These are phyloP conservation scores for Silene latifolia DNA, from an alignment of 148 eudicot genomes.

Conservation along the genomic window DNA sequence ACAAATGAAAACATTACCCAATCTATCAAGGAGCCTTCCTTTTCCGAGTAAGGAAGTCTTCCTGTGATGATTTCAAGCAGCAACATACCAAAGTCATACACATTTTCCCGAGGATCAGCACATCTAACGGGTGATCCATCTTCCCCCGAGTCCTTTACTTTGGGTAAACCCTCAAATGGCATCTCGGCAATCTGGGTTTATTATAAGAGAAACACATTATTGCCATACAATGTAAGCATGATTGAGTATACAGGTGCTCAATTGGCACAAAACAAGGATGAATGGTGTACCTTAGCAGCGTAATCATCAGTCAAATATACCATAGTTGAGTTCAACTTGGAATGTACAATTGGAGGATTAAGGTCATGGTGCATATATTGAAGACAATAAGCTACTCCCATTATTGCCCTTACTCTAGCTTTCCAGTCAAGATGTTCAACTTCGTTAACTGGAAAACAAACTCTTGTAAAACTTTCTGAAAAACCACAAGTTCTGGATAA, in stretches of 20 bases:
- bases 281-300: slow-evolving; percentile 76
- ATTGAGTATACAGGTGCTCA: background rate
- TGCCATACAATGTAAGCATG: slow-evolving; percentile 11
- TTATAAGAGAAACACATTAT: slow-evolving; percentile 6
- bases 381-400: slow-evolving; percentile 92
- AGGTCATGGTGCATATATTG: slow-evolving; percentile 77
- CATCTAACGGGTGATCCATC: slow-evolving; percentile 30
- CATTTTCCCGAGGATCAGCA: slow-evolving; percentile 51
- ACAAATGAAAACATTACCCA: slow-evolving; percentile 48
- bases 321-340: slow-evolving; percentile 42
- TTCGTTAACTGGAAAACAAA: slow-evolving; percentile 55
- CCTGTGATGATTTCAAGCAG: slow-evolving; percentile 81
- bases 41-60: slow-evolving; percentile 56
- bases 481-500: background rate
- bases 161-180: slow-evolving; percentile 36
- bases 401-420: slow-evolving; percentile 64
- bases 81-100: slow-evolving; percentile 65
- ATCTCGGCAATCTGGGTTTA: slow-evolving; percentile 54
- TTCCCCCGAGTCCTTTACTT: slow-evolving; percentile 32
- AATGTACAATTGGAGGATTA: slow-evolving; percentile 64
- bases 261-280: background rate
- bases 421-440: slow-evolving; percentile 89
- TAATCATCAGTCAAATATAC: slow-evolving; percentile 81
- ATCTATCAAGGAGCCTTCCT: slow-evolving; percentile 49
- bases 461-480: background rate